phyloP scores from a whole-genome alignment of 108 stramenopile species.

The Cylindrotheca fusiformis region DNA sequence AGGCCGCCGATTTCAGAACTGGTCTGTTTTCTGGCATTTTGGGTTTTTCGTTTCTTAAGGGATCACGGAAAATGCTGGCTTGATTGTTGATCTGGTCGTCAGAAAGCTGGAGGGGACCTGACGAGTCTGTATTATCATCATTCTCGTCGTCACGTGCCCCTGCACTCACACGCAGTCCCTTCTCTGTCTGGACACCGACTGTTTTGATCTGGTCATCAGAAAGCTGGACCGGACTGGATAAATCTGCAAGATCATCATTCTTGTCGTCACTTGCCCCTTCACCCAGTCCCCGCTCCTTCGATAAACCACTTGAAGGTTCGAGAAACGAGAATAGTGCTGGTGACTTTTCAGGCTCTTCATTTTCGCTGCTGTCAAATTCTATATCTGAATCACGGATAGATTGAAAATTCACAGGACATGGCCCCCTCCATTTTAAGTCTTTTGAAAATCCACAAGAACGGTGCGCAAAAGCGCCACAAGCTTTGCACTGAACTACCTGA shows the following conservation, averaged over 20 bases:
- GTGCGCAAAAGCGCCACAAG: conserved; percentile 75
- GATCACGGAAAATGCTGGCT: conserved; percentile 1
- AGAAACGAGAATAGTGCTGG: not conserved
- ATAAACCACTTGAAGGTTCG: not conserved
- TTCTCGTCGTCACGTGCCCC: not conserved
- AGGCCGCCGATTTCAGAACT: not conserved
- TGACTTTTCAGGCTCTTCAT: not conserved
- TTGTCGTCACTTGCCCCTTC: too few species aligned
- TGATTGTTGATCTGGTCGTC: not conserved
- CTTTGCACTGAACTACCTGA: conserved; percentile 55
- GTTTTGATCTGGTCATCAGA: conserved; percentile 5
- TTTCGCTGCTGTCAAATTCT: not conserved
- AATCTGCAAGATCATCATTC: too few species aligned
- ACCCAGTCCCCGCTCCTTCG: too few species aligned
- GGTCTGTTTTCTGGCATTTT: not conserved
- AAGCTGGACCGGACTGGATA: too few species aligned
- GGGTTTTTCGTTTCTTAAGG: not conserved
- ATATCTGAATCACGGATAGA: not conserved
- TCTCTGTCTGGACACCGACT: not conserved
- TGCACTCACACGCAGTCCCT: not conserved
- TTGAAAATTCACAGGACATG: conserved; percentile 24
- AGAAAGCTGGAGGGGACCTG: not conserved
- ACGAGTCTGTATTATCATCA: not conserved
- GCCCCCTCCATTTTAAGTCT: conserved; percentile 21
- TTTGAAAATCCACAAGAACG: conserved; percentile 58